Base-by-base conservation (phyloP, 2,329 filamentous ascomycete genomes). In the Aspergillus sojae region DNA sequence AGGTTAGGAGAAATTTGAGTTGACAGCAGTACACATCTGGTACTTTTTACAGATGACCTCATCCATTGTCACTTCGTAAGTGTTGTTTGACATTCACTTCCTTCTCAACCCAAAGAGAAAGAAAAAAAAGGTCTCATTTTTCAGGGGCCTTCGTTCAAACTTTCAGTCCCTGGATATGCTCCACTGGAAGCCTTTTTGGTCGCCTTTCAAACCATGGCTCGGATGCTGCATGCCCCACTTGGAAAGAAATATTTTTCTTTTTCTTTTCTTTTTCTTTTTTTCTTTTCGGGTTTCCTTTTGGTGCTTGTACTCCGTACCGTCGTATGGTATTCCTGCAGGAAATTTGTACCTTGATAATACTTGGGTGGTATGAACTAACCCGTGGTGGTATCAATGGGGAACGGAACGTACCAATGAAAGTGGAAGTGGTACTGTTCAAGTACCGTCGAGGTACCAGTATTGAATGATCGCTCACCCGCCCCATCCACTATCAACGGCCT, bases 401-500 rank as follows among this genome's bases (percentile, higher is more conserved):
- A 46, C 26, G 19, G 14, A 26, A 26, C 21, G 45, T 28, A 48
- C 45, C 45, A 48, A 48, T 48, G 45, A 48, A 16, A 26, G 30
- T n/a, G 9, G n/a, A 10, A 21, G 50, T 30, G 19, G 50, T 53
- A 34, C 32, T 19, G n/a, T 32, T 23, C 32, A 36, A 39, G 34
- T 39, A 36, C 52, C n/a, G 34, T 21, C 30, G 21, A 55, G 21
- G 34, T 55, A 36, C 52, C 52, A 36, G 46, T 60, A 56, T 60
- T 58, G 50, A 60, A 63, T 63, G 57, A 52, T 60, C 41, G 36
- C 53, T 60, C 57, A 41, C 26, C 60, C 30, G 60, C 60, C 60
- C 60, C 60, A 62, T 43, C n/a, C 23, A 63, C 54, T 62, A 66
- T 67, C 64, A 66, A 66, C 63, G 60, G 63, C 65, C 52, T 56